Base-by-base conservation (phyloP, 2,329 filamentous ascomycete genomes). In the Cladosporium sp. region DNA sequence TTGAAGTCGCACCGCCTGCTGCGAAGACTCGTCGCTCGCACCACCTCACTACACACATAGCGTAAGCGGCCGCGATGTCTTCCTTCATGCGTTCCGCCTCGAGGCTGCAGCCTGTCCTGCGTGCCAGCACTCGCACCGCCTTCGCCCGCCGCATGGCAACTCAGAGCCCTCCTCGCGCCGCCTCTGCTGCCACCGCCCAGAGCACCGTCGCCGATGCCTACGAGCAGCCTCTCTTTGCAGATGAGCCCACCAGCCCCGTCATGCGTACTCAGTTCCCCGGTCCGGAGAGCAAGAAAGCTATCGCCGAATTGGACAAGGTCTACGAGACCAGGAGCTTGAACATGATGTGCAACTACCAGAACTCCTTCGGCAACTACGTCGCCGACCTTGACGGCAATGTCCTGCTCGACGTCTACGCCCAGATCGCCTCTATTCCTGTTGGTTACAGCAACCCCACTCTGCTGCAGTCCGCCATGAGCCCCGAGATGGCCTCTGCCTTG, bases 371-470 rank as follows among this genome's bases (percentile, higher is more conserved):
- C 74, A 96, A 96, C 82, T 96, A 96, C 71, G 88, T 92, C 70
- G 85, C 84, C 37, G 89, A 92, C 72, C 84, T 88, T 0, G 89
- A 92, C 73, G 89, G 89, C 70, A 91, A 92, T 74, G 79, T 86
- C 18, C 80, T 91, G 66, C 84, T 92, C n/a, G 89, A 92, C 72
- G 89, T 91, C 81, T 94, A 94, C 76, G 91, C 93, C 61, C 93
- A 97, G 80, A 97, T 97, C 75, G 93, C 93, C 69, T 96, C 92
- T 50, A 97, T 97, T 72, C 91, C 93, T 3, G 84, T 97, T 55
- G 93, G 93, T 67, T 97, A 97, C 86, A 96, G 94, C 85, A 97
- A 97, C 82, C 89, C 91, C 7, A 80, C 84, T 69, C 85, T 97
- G 68, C 82, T 86, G 70, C 83, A 88, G 72, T 88, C 89, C 37